These are phyloP conservation scores for Neurospora sp. DNA, from an alignment of 495 filamentous ascomycete genomes.

Conservation along the genomic window DNA sequence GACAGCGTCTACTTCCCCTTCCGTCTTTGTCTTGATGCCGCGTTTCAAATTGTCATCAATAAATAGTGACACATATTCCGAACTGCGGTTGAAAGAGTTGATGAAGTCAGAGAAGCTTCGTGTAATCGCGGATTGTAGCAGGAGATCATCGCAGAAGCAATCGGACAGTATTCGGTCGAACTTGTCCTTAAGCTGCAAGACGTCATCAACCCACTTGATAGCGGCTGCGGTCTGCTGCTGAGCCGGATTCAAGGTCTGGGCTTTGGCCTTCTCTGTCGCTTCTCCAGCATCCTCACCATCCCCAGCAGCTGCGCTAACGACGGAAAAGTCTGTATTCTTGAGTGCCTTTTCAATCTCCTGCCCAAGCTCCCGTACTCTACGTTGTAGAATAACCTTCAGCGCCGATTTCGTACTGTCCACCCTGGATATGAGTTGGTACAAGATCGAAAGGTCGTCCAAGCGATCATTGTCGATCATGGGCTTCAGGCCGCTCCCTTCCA, in stretches of 20 bases:
- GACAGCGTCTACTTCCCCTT: slow-evolving; percentile 74
- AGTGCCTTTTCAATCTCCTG: slow-evolving; percentile 68
- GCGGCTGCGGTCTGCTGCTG: slow-evolving; percentile 64
- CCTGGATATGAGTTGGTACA: slow-evolving; percentile 67
- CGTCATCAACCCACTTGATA: slow-evolving; percentile 91
- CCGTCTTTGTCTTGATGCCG: slow-evolving; percentile 85
- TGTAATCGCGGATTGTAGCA: slow-evolving; percentile 69
- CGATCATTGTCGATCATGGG: slow-evolving; percentile 89
- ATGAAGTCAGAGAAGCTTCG: slow-evolving; percentile 85
- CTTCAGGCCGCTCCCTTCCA: slow-evolving; percentile 74
- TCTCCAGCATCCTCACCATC: slow-evolving; percentile 39
- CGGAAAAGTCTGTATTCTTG: slow-evolving; percentile 35
- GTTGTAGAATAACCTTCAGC: slow-evolving; percentile 58
- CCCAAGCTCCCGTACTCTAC: slow-evolving; percentile 70
- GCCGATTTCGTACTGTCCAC: slow-evolving; percentile 67
- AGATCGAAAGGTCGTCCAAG: slow-evolving; percentile 58
- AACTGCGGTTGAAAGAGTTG: slow-evolving; percentile 69
- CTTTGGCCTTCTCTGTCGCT: slow-evolving; percentile 38
- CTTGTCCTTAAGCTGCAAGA: slow-evolving; percentile 75
- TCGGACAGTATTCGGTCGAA: slow-evolving; percentile 67
- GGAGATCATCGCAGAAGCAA: slow-evolving; percentile 65
- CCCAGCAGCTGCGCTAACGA: slow-evolving; percentile 26
- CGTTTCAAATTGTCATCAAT: slow-evolving; percentile 96
- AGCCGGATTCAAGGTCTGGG: slow-evolving; percentile 30
- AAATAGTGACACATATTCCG: slow-evolving; percentile 91